Percentiles rank a stretch among this genome's conserved stretches.
Conservation (phyloP, 306 rosid genomes). For the Cajanus cajan region DNA sequence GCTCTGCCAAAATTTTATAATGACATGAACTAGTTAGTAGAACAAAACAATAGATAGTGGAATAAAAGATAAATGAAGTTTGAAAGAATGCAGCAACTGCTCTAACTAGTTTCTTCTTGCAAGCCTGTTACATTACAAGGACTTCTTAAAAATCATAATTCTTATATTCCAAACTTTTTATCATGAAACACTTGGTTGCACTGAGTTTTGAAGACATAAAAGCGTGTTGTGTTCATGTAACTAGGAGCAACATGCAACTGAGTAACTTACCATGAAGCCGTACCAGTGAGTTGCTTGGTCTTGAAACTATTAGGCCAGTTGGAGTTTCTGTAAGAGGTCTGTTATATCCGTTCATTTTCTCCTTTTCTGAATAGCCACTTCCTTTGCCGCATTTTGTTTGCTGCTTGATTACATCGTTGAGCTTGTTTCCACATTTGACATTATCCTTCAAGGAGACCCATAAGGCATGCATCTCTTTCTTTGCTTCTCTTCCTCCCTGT, state of each 20-base stretch:
- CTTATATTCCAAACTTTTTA: background rate
- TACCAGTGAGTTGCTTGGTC: constrained; percentile 31
- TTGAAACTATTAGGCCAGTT: constrained; percentile 20
- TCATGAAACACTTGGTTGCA: background rate
- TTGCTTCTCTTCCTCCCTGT: constrained; percentile 1
- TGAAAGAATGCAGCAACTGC: background rate
- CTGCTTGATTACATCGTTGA: constrained; percentile 44
- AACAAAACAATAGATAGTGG: background rate
- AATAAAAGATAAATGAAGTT: background rate
- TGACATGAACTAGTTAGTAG: background rate
- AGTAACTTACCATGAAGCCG: constrained; percentile 50
- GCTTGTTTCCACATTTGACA: constrained; percentile 56
- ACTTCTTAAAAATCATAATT: constrained; percentile 19
- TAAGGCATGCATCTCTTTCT: constrained; percentile 51
- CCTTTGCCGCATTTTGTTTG: constrained; percentile 34
- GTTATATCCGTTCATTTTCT: constrained; percentile 17
- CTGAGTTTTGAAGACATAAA: background rate
- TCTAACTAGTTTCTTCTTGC: background rate
- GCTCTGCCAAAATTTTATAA: constrained; percentile 39
- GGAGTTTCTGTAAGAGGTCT: constrained; percentile 40
- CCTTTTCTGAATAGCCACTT: constrained; percentile 16
- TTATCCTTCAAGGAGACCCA: constrained; percentile 67
- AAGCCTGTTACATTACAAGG: background rate
- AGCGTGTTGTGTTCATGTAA: constrained; percentile 1
- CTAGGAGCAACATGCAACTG: constrained; percentile 17